Percentiles rank a stretch among this genome's conserved stretches.
Conservation (phyloP, 176 grass and related monocot genomes). For the Zea luxurians region DNA sequence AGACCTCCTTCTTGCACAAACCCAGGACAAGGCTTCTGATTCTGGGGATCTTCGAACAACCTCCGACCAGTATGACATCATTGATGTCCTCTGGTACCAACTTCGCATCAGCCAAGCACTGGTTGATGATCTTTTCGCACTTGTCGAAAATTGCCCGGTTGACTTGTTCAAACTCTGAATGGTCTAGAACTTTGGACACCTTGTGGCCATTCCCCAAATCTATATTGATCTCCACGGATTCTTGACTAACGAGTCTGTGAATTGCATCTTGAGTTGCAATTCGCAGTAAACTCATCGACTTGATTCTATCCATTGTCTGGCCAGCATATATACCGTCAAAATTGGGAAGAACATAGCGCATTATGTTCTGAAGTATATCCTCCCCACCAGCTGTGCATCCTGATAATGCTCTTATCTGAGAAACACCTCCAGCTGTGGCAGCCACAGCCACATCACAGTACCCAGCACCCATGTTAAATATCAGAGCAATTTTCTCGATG, state of each 20-base stretch:
- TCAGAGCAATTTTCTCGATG: conserved; percentile 63
- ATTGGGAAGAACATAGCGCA: conserved; percentile 53
- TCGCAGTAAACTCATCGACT: conserved; percentile 40
- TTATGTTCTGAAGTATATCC: conserved; percentile 67
- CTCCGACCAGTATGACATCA: conserved; percentile 71
- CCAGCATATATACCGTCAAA: conserved; percentile 50
- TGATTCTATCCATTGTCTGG: conserved; percentile 57
- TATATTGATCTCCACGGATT: conserved; percentile 42
- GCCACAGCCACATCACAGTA: conserved; percentile 61
- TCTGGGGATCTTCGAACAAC: conserved; percentile 57
- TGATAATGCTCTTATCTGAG: conserved; percentile 60
- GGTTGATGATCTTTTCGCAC: conserved; percentile 52
- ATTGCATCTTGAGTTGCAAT: conserved; percentile 66
- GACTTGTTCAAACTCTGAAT: conserved; percentile 54
- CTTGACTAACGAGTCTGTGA: conserved; percentile 51
- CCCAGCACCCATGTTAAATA: conserved; percentile 78
- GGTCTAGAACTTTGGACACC: conserved; percentile 39
- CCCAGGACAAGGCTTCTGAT: conserved; percentile 60
- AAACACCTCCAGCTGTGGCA: conserved; percentile 71
- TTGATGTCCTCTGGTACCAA: conserved; percentile 45
- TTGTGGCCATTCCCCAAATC: conserved; percentile 45
- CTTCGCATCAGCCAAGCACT: conserved; percentile 59
- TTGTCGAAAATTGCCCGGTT: conserved; percentile 51
- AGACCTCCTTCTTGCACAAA: conserved; percentile 50
- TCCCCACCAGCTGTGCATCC: conserved; percentile 65